Base-by-base conservation (phyloP, 2,329 filamentous ascomycete species). In the Fusarium chuoi region DNA sequence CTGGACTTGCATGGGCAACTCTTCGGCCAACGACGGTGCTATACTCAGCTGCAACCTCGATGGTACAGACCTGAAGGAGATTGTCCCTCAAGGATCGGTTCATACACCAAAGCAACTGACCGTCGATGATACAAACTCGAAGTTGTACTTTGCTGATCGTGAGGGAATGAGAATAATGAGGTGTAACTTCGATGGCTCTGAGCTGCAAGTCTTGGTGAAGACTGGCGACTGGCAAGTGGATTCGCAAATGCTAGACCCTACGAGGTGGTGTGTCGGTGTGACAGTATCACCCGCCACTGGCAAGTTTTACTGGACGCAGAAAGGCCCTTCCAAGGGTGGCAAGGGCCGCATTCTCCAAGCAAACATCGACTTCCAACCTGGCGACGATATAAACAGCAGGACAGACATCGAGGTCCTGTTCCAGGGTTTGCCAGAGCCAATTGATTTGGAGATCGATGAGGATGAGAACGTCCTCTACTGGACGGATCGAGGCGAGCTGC, bases 281-380 rank as follows among this genome's bases (percentile, higher is more conserved):
- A 26, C 65, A 0, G 45, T 67, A 0, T 67, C 45, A 0, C 7
- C 51, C 6, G 13, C 35, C 0, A 41, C 65, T 1, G 62, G 62
- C 2, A 67, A 46, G 22, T 60, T 67, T 2, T 66, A 60, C n/a
- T 67, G 62, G 65, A 36, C 65, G 1, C 65, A 67, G 6, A 67
- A 67, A 3, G 65, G 62, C 0, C 54, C 62, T 0, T 60, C 62
- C 1, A 67, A 67, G 24, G 52, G 52, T 12, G 62, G 38, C 0
- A 35, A 66, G 6, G 65, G 65, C 0, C 39, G 65, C 1, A 60
- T 67, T 0, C 17, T 52, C 13, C n/a, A 28, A 20, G 65, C 62
- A 24, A 60, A 60, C 1, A 66, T 67, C 2, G 24, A 41, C 2
- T 42, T 66, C 11, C 45, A n/a, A 3, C 12, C 26, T 0, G 24